A percentile compares a stretch with the other conserved stretches of the same genome.
phyloP scores from a whole-genome alignment of 1,284 basidiomycete genomes.

The Sanguinoderma infundibulare region DNA sequence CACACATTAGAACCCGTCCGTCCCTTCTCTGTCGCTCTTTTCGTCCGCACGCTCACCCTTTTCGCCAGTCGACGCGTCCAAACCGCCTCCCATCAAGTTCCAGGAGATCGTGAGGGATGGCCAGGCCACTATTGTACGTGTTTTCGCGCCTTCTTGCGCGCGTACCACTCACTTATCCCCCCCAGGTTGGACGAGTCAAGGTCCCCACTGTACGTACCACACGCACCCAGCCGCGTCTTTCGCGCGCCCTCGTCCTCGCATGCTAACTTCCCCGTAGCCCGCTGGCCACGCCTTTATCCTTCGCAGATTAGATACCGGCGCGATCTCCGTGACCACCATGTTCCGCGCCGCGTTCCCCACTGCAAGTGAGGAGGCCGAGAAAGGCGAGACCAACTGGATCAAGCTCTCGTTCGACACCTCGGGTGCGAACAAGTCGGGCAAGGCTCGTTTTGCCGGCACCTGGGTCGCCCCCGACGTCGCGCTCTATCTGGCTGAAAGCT shows the following conservation, averaged over 20 bases:
- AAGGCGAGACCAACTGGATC: slow-evolving; percentile 85
- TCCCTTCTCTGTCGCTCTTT: slow-evolving; percentile 27
- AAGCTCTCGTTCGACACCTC: slow-evolving; percentile 79
- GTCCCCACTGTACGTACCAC: slow-evolving; percentile 77
- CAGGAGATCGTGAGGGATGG: slow-evolving; percentile 73
- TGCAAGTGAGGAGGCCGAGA: slow-evolving; percentile 82
- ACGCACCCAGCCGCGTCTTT: slow-evolving; percentile 1
- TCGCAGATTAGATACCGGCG: slow-evolving; percentile 94
- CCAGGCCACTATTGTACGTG: slow-evolving; percentile 64
- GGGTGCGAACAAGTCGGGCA: slow-evolving; percentile 83
- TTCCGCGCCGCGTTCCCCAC: slow-evolving; percentile 95
- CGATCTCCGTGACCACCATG: slow-evolving; percentile 96
- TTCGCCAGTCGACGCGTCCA: slow-evolving; percentile 35
- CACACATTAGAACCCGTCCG: slow-evolving; percentile 44
- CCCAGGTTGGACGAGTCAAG: slow-evolving; percentile 88
- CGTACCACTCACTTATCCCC: slow-evolving; percentile 14
- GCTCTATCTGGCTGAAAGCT: slow-evolving; percentile 61
- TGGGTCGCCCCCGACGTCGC: slow-evolving; percentile 87
- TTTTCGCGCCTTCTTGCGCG: slow-evolving; percentile 11
- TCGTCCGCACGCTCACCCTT: slow-evolving; percentile 13
- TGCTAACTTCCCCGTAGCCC: slow-evolving; percentile 48
- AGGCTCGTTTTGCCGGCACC: slow-evolving; percentile 85
- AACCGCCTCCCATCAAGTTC: slow-evolving; percentile 59
- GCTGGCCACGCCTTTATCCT: slow-evolving; percentile 91
- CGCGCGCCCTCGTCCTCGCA: slow-evolving; percentile 14